These are phyloP conservation scores for Persicaria tinctoria DNA, from an alignment of 148 eudicot genomes.

Conservation along the genomic window DNA sequence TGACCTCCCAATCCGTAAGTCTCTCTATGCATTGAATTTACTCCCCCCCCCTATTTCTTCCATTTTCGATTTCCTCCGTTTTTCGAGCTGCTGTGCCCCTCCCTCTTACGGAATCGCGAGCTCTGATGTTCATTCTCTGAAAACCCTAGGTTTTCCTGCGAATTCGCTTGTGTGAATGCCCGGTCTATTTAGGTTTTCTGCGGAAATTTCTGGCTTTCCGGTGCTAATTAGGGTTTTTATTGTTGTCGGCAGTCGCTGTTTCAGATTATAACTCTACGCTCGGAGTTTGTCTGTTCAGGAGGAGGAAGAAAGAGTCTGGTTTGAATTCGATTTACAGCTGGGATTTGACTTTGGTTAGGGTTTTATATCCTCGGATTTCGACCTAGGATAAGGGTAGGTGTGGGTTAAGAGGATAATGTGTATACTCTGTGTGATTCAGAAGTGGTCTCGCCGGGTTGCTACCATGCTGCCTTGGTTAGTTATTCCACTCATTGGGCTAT, in stretches of 20 bases:
- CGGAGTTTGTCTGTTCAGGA: neutral
- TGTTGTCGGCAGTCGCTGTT: slow-evolving; percentile 11
- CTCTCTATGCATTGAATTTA: slow-evolving; percentile 5
- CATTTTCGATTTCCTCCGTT: slow-evolving; percentile 7
- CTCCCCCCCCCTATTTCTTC: slow-evolving; percentile 1
- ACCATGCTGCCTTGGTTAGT: slow-evolving; percentile 99
- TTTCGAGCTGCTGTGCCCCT: slow-evolving; percentile 2
- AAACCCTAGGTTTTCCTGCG: neutral
- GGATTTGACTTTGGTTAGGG: slow-evolving; percentile 22
- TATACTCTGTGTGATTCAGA: slow-evolving; percentile 96
- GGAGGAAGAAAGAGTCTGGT: neutral
- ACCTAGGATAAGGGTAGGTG: slow-evolving; percentile 31
- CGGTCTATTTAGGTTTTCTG: slow-evolving; percentile 1
- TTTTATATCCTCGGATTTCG: slow-evolving; percentile 18
- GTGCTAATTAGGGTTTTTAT: slow-evolving; percentile 14
- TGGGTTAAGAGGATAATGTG: slow-evolving; percentile 86
- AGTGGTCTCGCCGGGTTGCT: slow-evolving; percentile 97
- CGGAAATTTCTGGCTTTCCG: slow-evolving; percentile 7
- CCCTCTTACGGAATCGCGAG: neutral
- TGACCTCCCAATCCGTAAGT: slow-evolving; percentile 11
- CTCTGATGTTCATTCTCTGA: neutral
- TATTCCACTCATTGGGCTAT: slow-evolving; percentile 85
- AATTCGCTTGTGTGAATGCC: slow-evolving; percentile 4
- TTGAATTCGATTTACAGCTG: neutral
- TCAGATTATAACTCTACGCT: neutral